phyloP scores from a whole-genome alignment of 164 flowering plant genomes.

The Dillenia turbinata region DNA sequence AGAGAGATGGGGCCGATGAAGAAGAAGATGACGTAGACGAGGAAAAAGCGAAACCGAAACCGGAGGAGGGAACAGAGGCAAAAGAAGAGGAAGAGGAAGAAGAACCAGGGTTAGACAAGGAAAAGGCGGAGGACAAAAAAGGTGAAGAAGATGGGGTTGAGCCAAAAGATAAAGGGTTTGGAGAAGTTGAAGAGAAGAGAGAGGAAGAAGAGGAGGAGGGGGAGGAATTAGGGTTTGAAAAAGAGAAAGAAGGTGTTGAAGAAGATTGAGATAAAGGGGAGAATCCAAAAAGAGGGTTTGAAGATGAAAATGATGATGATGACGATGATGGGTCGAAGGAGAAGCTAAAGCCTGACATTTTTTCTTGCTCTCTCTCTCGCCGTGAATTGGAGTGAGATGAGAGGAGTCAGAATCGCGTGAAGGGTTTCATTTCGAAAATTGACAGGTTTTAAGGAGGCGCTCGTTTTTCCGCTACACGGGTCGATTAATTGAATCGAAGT shows the following conservation, averaged over 20 bases:
- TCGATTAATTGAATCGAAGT: too few species aligned
- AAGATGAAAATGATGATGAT: background rate
- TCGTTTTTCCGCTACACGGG: too few species aligned
- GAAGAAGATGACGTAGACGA: conserved; percentile 1
- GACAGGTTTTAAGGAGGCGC: too few species aligned
- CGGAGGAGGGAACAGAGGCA: conserved; percentile 1
- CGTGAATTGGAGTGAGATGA: too few species aligned
- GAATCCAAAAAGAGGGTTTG: background rate
- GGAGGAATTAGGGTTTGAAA: conserved; percentile 1
- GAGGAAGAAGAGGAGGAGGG: conserved; percentile 12
- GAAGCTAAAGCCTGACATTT: background rate
- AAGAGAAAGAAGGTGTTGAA: background rate
- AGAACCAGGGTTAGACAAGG: conserved; percentile 1
- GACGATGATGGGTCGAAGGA: background rate
- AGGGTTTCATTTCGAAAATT: too few species aligned
- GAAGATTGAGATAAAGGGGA: background rate
- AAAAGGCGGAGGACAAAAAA: background rate
- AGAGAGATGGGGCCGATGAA: conserved; percentile 6
- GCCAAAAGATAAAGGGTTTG: conserved; percentile 3
- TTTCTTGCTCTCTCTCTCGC: too few species aligned
- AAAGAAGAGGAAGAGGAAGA: conserved; percentile 7
- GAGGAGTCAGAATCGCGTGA: too few species aligned
- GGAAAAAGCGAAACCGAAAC: conserved; percentile 2
- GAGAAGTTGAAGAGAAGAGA: conserved; percentile 2
- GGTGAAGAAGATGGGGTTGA: conserved; percentile 5